Base-by-base conservation (phyloP, 345 rosid genomes). In the Eucalyptus sp. region DNA sequence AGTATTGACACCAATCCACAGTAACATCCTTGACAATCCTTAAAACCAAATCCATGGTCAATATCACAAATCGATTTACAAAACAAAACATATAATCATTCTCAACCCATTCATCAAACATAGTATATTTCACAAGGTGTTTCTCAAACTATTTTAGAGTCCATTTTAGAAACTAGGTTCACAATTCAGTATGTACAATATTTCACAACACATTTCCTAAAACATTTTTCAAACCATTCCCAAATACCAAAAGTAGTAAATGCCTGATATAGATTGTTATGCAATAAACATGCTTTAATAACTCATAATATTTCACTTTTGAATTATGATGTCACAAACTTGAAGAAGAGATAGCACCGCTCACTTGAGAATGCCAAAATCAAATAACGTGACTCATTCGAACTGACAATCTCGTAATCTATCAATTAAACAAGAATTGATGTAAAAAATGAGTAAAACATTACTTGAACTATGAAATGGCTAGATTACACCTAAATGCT, bases 361-460 rank as follows among this genome's bases (percentile, higher is more conserved):
- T 25, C 7, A 58, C n/a, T 12, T 58, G 14, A 1, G 7, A 58
- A 25, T 58, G n/a, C n/a, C n/a, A 25, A 58, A 58, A 58, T 3
- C 66, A 58, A 58, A 58, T 13, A 58, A 5, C 3, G 2, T 0
- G 7, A 27, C 7, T 25, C 15, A 58, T 13, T 58, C 0, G 0
- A 25, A 58, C 2, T 3, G 0, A 58, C 13, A 5, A 58, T 58
- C 66, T 25, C 0, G 0, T 25, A 58, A 11, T 25, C 13, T 58
- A 58, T 58, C 66, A 58, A 58, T 58, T 27, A 5, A 58, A 58
- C n/a, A 25, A 58, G 7, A 58, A 58, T 25, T 7, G 2, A 58
- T 11, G n/a, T 58, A 0, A 58, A 58, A 58, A 58, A 11, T 2
- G 14, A 58, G 15, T 58, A 11, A 58, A 58, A 58, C 15, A 58